Evolutionary conservation across 2,329 filamentous ascomycete genomes (phyloP), one percentile per base, ranked within the genome.

Genomic region (Neofusicoccum parvum): DNA sequence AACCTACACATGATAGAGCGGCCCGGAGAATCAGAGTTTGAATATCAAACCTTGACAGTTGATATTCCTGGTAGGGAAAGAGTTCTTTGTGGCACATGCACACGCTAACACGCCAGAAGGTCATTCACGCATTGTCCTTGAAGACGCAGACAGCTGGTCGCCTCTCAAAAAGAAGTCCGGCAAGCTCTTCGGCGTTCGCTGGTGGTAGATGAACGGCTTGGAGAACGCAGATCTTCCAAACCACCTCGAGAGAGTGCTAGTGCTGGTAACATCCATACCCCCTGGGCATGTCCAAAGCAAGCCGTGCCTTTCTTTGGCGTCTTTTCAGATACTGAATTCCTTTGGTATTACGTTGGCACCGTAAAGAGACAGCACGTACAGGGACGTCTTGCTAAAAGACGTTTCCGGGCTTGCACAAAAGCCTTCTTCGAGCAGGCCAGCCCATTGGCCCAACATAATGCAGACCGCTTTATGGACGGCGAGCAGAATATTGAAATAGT

Each of bases 21-120:
- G 41, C 82, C 85, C 1, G 87, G 87, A 37, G 84, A 88, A 43
- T 79, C 83, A 59, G 88, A 92, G 46, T 93, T 88, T 74, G 86
- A 91, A 71, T 97, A 97, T 79, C 87, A 89, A 74, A 88, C 92
- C 74, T 82, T 98, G 48, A 91, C 88, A 62, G 75, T 98, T 53
- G 93, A 97, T 76, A 86, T 96, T 32, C 89, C 86, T 70, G 92
- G 92, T 68, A 73, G 78, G 68, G 75, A 83, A 7, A 23, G n/a
- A 17, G 9, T 3, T 3, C 50, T 3, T 20, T 4, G 20, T 4
- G n/a, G n/a, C 7, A 10, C 4, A 15, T 17, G 11, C 27, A 37
- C 12, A 17, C 45, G 46, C 37, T 65, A 7, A 65, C n/a, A 36
- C 5, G 6, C 32, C 3, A 34, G 20, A 11, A 65, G 65, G 65